These are phyloP conservation scores for Tolypocladium ovalisporum DNA, from an alignment of 2,329 filamentous ascomycete species.

Conservation along the genomic window DNA sequence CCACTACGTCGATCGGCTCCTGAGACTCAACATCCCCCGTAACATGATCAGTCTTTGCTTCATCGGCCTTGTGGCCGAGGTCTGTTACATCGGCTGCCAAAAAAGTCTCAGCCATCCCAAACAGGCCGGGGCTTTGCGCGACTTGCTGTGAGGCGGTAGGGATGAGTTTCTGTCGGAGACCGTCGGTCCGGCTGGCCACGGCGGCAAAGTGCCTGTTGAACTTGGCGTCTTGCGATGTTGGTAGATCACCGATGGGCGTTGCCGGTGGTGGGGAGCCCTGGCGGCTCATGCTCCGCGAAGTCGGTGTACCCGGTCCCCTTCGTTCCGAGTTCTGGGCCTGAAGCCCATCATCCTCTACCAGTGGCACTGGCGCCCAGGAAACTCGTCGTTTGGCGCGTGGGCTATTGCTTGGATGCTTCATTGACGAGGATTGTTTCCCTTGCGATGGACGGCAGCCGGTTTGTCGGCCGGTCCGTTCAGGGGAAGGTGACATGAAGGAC, in stretches of 20 bases:
- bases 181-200: constrained; percentile 24
- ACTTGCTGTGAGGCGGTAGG: constrained; percentile 29
- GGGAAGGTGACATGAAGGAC: constrained; percentile 39
- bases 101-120: constrained; percentile 15
- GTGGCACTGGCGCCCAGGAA: constrained; percentile 20
- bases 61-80: neutral
- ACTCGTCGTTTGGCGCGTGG: constrained; percentile 19
- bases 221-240: constrained; percentile 21
- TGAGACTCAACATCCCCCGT: constrained; percentile 9
- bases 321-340: neutral
- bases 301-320: constrained; percentile 1
- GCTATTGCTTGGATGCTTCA: constrained; percentile 21
- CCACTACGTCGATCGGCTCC: constrained; percentile 23
- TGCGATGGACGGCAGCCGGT: constrained; percentile 7
- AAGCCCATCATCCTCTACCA: neutral
- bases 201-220: constrained; percentile 38
- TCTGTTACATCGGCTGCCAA: constrained; percentile 11
- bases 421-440: constrained; percentile 18
- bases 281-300: constrained; percentile 9
- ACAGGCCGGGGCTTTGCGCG: constrained; percentile 11
- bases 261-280: constrained; percentile 34
- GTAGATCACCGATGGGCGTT: constrained; percentile 20
- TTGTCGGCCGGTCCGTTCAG: constrained; percentile 19
- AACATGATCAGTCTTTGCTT: neutral
- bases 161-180: constrained; percentile 21